A percentile compares a stretch with the other conserved stretches of the same genome.
Evolutionary conservation across 2,329 filamentous ascomycete species (phyloP).

Genomic region (Trichophaea hybrida): DNA sequence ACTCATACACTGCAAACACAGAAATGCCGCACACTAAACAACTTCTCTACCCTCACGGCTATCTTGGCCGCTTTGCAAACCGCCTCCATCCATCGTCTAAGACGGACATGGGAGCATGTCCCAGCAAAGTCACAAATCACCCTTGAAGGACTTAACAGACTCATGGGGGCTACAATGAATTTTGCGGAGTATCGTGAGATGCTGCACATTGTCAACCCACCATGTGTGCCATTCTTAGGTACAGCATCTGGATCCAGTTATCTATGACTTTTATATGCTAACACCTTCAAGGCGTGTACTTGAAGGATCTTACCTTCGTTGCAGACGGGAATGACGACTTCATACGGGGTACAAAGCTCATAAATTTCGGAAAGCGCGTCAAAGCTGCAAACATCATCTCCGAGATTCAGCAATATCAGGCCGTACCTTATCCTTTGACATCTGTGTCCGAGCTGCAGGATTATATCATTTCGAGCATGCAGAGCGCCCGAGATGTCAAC

Average conservation of each 20-base stretch:
- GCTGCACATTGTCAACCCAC: conserved; percentile 81
- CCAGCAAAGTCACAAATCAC: conserved; percentile 67
- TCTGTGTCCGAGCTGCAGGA: conserved; percentile 85
- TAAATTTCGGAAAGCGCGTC: conserved; percentile 96
- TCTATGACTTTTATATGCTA: not conserved
- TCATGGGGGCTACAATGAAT: conserved; percentile 97
- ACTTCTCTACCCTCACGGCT: conserved; percentile 92
- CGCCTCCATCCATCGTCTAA: conserved; percentile 83
- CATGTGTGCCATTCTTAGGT: conserved; percentile 98
- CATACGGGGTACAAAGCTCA: conserved; percentile 89
- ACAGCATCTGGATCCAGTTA: conserved; percentile 29
- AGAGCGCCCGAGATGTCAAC: conserved; percentile 85
- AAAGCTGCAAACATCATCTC: conserved; percentile 98
- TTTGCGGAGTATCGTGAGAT: conserved; percentile 94
- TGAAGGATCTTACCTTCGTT: conserved; percentile 96
- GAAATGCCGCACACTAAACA: conserved; percentile 90
- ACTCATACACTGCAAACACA: conserved; percentile 42
- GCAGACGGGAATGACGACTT: conserved; percentile 95
- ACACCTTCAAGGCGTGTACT: conserved; percentile 58
- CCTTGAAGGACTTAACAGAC: conserved; percentile 76
- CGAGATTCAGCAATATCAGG: conserved; percentile 97
- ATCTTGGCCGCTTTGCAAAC: conserved; percentile 94
- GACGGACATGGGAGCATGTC: conserved; percentile 86
- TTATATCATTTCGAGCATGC: conserved; percentile 93
- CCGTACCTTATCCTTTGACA: conserved; percentile 85